These are phyloP conservation scores for Polyporus arcularius DNA, from an alignment of 768 basidiomycete genomes.

Conservation along the genomic window DNA sequence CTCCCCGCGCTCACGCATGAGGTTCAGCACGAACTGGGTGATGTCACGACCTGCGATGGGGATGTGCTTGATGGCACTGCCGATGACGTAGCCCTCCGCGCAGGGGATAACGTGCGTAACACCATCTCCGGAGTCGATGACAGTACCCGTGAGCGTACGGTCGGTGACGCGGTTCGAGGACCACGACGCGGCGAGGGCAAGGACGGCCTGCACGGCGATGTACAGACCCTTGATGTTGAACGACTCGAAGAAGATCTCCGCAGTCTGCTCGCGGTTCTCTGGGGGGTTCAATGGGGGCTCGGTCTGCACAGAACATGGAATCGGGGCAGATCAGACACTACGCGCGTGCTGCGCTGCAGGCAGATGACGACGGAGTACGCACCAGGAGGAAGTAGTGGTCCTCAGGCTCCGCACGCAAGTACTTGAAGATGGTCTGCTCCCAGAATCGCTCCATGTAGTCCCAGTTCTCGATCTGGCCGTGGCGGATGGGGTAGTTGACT, in stretches of 20 bases:
- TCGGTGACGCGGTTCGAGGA: slow-evolving; percentile 86
- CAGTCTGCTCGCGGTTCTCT: slow-evolving; percentile 98
- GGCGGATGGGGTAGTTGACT: slow-evolving; percentile 94
- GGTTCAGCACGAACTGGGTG: slow-evolving; percentile 92
- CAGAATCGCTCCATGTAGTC: slow-evolving; percentile 99
- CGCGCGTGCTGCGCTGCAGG: neutral
- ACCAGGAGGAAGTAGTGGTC: slow-evolving; percentile 98
- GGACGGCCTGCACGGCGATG: slow-evolving; percentile 97
- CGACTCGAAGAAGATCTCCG: slow-evolving; percentile 99
- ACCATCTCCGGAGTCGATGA: slow-evolving; percentile 98
- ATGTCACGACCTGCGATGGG: slow-evolving; percentile 99
- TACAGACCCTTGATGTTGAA: slow-evolving; percentile 99
- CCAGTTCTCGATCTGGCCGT: slow-evolving; percentile 98
- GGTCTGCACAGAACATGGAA: slow-evolving; percentile 56
- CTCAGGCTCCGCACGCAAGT: slow-evolving; percentile 96
- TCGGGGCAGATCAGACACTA: slow-evolving; percentile 5
- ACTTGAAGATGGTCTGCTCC: slow-evolving; percentile 99
- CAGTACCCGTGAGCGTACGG: slow-evolving; percentile 93
- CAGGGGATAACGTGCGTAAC: slow-evolving; percentile 97
- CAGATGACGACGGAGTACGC: slow-evolving; percentile 35
- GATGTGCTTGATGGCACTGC: slow-evolving; percentile 97
- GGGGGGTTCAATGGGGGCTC: slow-evolving; percentile 98
- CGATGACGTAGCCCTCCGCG: slow-evolving; percentile 98
- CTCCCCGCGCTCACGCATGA: slow-evolving; percentile 95
- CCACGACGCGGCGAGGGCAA: slow-evolving; percentile 98